Conservation (phyloP, 2,329 filamentous ascomycete genomes). For the Alternaria postmessia region DNA sequence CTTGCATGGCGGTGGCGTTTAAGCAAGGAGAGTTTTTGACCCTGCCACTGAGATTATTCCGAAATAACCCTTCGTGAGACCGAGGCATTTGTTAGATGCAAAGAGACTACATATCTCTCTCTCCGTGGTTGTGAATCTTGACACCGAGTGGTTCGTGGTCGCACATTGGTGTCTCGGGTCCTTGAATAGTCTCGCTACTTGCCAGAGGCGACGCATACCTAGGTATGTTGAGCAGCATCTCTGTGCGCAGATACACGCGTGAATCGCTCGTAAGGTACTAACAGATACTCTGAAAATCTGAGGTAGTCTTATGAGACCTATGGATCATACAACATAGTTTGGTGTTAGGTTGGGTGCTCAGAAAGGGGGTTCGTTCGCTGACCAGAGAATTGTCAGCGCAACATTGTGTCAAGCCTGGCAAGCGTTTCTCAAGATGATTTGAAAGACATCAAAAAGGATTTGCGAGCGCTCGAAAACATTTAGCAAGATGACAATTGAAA, state of each 20-base stretch:
- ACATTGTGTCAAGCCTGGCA: not conserved
- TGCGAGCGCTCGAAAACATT: no score
- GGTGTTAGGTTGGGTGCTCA: not conserved
- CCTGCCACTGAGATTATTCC: not conserved
- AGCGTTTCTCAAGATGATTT: not conserved
- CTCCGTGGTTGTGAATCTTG: not conserved
- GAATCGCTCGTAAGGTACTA: not conserved
- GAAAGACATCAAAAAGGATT: not conserved
- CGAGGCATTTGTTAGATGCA: no score
- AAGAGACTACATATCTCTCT: not conserved
- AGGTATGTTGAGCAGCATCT: not conserved
- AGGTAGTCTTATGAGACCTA: not conserved
- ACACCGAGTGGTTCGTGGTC: not conserved
- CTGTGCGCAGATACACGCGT: not conserved
- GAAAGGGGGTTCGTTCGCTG: not conserved
- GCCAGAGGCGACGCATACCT: not conserved
- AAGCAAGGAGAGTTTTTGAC: not conserved
- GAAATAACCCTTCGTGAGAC: not conserved
- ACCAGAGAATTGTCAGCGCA: not conserved
- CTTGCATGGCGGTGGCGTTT: slow-evolving; percentile 1
- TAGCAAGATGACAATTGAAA: not conserved
- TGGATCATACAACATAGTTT: not conserved
- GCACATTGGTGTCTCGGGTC: not conserved
- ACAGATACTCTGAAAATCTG: not conserved
- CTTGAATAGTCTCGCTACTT: not conserved